A percentile compares a stretch with the other conserved stretches of the same genome.
Evolutionary conservation across 2,329 filamentous ascomycete species (phyloP).

Genomic region (Monilinia aucupariae): DNA sequence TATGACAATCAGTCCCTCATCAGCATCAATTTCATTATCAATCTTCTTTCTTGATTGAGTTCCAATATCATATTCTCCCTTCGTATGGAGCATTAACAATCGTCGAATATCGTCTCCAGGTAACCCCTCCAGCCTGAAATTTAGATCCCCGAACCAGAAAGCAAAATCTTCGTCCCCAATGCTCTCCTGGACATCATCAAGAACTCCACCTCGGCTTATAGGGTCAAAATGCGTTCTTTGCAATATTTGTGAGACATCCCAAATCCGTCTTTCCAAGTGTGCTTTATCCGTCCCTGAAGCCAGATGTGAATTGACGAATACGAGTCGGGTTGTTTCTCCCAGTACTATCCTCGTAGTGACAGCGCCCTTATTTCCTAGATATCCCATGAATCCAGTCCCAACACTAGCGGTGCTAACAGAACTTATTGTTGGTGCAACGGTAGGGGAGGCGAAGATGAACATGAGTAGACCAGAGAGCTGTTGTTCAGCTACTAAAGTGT

Average conservation of each 20-base stretch:
- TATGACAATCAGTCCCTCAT: constrained; percentile 47
- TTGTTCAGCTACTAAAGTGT: constrained; percentile 69
- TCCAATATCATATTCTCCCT: constrained; percentile 65
- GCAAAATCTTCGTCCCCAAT: constrained; percentile 89
- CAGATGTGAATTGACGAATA: constrained; percentile 89
- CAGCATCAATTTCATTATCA: constrained; percentile 39
- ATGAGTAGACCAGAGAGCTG: constrained; percentile 83
- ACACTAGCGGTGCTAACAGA: constrained; percentile 78
- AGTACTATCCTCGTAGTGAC: constrained; percentile 76
- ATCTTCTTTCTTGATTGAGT: constrained; percentile 35
- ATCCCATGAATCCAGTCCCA: constrained; percentile 84
- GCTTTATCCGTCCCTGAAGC: constrained; percentile 77
- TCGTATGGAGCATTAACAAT: constrained; percentile 74
- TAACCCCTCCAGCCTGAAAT: constrained; percentile 84
- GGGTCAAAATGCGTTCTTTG: constrained; percentile 73
- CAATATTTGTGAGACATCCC: constrained; percentile 75
- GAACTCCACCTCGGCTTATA: constrained; percentile 58
- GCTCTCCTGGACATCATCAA: constrained; percentile 58
- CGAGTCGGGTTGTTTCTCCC: constrained; percentile 81
- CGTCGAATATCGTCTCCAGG: constrained; percentile 86
- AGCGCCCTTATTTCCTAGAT: constrained; percentile 94
- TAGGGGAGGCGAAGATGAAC: constrained; percentile 77
- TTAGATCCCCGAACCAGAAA: constrained; percentile 95
- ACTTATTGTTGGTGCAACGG: constrained; percentile 66
- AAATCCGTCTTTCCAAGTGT: constrained; percentile 77